phyloP scores from a whole-genome alignment of 805 yeast genomes.

The Ogataea sp. region DNA sequence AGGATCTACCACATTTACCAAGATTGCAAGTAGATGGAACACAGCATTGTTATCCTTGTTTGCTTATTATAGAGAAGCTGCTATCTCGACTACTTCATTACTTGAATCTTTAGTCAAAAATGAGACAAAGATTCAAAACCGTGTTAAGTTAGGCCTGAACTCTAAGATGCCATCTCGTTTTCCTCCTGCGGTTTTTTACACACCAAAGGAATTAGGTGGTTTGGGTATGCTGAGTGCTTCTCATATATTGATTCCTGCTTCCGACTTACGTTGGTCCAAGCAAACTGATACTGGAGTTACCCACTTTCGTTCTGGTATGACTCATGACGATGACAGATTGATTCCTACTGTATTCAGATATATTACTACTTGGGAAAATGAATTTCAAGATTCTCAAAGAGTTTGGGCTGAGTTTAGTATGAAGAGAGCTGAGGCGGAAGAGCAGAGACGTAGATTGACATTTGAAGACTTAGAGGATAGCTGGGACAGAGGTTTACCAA shows the following conservation, averaged over 20 bases:
- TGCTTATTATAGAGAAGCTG: slow-evolving; percentile 90
- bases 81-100: slow-evolving; percentile 68
- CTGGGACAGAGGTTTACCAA: slow-evolving; percentile 97
- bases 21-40: slow-evolving; percentile 93
- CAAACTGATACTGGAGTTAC: slow-evolving; percentile 94
- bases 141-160: slow-evolving; percentile 90
- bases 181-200: slow-evolving; percentile 97
- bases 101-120: slow-evolving; percentile 80
- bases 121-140: slow-evolving; percentile 88
- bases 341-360: slow-evolving; percentile 94
- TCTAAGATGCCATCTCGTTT: slow-evolving; percentile 98
- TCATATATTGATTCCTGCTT: slow-evolving; percentile 88
- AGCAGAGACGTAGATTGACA: slow-evolving; percentile 77
- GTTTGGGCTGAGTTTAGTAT: slow-evolving; percentile 98
- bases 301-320: slow-evolving; percentile 91
- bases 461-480: slow-evolving; percentile 90
- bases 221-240: slow-evolving; percentile 97
- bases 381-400: slow-evolving; percentile 84
- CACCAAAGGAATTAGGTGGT: slow-evolving; percentile 97
- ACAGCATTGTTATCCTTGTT: slow-evolving; percentile 81
- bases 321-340: slow-evolving; percentile 65
- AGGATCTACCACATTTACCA: slow-evolving; percentile 92
- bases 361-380: slow-evolving; percentile 94
- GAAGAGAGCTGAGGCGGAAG: slow-evolving; percentile 78
- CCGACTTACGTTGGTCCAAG: slow-evolving; percentile 83